These are phyloP conservation scores for Ambrosiella cleistominuta DNA, from an alignment of 2,329 filamentous ascomycete genomes.

Conservation along the genomic window DNA sequence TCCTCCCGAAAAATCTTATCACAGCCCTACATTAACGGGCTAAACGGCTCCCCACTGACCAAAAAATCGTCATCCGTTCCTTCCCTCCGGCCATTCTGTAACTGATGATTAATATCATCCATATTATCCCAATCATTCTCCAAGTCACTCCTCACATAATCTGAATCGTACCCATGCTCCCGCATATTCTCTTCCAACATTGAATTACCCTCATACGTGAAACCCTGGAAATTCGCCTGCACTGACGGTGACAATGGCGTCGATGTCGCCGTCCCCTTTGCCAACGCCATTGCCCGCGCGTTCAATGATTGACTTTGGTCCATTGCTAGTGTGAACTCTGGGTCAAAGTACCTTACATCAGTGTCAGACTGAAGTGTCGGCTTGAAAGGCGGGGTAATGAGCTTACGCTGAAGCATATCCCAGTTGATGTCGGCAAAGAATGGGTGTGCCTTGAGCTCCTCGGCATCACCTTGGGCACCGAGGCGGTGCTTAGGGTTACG, in stretches of 20 bases:
- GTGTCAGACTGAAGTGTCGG: slow-evolving; percentile 90
- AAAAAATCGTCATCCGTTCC: slow-evolving; percentile 48
- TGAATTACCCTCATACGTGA: slow-evolving; percentile 97
- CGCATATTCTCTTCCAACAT: slow-evolving; percentile 75
- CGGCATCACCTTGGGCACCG: slow-evolving; percentile 76
- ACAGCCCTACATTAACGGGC: slow-evolving; percentile 28
- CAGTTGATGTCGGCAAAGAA: slow-evolving; percentile 95
- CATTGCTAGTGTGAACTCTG: slow-evolving; percentile 90
- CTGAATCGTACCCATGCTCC: slow-evolving; percentile 25
- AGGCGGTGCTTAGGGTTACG: slow-evolving; percentile 91
- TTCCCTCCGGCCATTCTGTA: slow-evolving; percentile 45
- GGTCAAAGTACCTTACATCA: slow-evolving; percentile 95
- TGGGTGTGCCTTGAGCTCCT: slow-evolving; percentile 81
- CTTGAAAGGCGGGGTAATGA: slow-evolving; percentile 92
- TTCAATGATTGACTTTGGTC: slow-evolving; percentile 78
- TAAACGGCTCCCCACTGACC: slow-evolving; percentile 45
- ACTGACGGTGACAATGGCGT: slow-evolving; percentile 89
- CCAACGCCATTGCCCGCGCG: slow-evolving; percentile 71
- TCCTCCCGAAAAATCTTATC: not conserved
- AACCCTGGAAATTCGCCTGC: slow-evolving; percentile 95
- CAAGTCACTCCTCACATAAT: slow-evolving; percentile 18
- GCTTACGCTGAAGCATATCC: slow-evolving; percentile 72
- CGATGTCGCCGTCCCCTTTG: slow-evolving; percentile 69
- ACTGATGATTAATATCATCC: slow-evolving; percentile 31
- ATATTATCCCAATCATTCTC: slow-evolving; percentile 35